Conservation (phyloP, 2,329 filamentous ascomycete genomes). For the Emmonsiellopsis sp. region DNA sequence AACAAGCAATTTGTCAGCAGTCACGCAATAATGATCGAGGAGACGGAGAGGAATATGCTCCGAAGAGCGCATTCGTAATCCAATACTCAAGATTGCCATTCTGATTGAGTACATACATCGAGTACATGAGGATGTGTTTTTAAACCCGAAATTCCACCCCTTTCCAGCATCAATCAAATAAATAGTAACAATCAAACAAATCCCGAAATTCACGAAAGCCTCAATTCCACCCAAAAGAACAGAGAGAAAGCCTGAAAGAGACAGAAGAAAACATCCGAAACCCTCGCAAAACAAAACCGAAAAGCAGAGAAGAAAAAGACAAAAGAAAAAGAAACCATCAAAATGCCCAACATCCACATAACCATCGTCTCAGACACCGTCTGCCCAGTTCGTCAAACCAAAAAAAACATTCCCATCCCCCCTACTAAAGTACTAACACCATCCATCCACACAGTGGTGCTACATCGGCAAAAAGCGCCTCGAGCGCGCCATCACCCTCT, state of each 20-base stretch:
- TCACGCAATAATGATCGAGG: no score
- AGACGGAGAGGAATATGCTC: no score
- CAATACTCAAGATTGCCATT: no score
- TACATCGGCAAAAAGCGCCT: constrained; percentile 73
- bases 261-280: not conserved
- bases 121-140: no score
- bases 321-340: not conserved
- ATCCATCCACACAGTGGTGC: constrained; percentile 43
- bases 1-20: no score
- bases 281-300: not conserved
- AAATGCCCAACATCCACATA: constrained; percentile 68
- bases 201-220: no score
- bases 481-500: constrained; percentile 59
- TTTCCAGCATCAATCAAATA: no score
- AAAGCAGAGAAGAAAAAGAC: not conserved
- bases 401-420: not conserved
- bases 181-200: no score
- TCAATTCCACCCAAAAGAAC: no score
- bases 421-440: constrained; percentile 7
- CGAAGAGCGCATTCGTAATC: no score
- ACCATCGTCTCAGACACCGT: constrained; percentile 73
- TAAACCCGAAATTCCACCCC: no score
- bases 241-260: not conserved
- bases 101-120: no score
- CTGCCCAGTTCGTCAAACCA: constrained; percentile 47